Base-by-base conservation (phyloP, 2,329 filamentous ascomycete species). In the Claviceps sp. region DNA sequence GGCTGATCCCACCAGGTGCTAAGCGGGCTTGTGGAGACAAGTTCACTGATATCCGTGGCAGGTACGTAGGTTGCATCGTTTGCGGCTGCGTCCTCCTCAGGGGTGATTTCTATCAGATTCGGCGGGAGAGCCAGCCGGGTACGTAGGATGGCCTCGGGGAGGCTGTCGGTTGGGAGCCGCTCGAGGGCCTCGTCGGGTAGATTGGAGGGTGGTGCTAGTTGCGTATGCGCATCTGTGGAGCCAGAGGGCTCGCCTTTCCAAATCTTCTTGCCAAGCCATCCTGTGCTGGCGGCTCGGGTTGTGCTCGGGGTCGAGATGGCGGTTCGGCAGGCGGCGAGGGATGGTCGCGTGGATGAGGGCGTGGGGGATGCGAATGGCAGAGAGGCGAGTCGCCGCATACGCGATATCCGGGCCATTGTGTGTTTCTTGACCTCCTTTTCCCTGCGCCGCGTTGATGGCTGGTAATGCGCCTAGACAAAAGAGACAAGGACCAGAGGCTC, bases 1-100 rank as follows among this genome's bases (percentile, higher is more conserved):
- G 66, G 64, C 50, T 68, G 62, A 7, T 78, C 70, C 77, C 77
- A 82, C 77, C 77, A 82, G 26, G 63, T 65, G 37, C 65, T 65
- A 40, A 78, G 54, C 1, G 72, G 67, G 42, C 70, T 71, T 13
- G 79, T 70, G 48, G 71, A 66, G 55, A 74, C 70, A 2, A 81
- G 67, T 0, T 67, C 74, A 0, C 70, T 66, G 7, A 68, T 67
- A 4, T 63, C 65, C 14, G 64, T 63, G 16, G 78, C 78, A 3
- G 77, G 76, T 3, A 63, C 60, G 61, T 81, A 81, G 7, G 59
- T 61, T 62, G 57, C 60, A 68, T 65, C 5, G 63, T 55, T 14
- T 59, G 45, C 2, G 67, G 65, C 54, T 70, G 66, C 14, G 60
- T 64, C 26, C 65, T 61, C 51, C 53, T 55, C 13, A 65, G 30